phyloP scores from a whole-genome alignment of 805 yeast species.

The Ogataea dorogensis region DNA sequence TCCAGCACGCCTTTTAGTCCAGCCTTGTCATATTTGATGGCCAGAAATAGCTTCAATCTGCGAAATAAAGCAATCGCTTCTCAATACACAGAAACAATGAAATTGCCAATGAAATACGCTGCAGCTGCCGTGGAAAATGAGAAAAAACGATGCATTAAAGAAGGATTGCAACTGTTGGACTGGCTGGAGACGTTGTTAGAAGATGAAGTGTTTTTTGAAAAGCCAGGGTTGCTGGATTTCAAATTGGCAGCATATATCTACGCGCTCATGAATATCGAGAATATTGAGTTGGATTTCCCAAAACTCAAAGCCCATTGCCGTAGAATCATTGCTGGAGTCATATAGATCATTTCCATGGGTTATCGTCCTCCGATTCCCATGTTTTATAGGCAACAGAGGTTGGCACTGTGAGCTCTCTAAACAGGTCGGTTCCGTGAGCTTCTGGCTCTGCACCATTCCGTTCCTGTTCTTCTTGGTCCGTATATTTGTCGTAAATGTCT shows the following conservation, averaged over 20 bases:
- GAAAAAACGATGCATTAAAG: conserved; percentile 13
- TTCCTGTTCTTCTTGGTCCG: conserved; percentile 18
- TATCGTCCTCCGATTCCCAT: conserved; percentile 55
- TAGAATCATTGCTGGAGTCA: conserved; percentile 15
- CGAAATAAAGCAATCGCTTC: conserved; percentile 37
- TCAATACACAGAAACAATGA: conserved; percentile 9
- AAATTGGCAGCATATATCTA: conserved; percentile 26
- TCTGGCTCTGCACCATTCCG: conserved; percentile 6
- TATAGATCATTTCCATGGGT: conserved; percentile 55
- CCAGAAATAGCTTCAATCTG: conserved; percentile 20
- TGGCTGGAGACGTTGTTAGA: conserved; percentile 12
- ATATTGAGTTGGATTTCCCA: conserved; percentile 13
- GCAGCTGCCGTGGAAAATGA: conserved; percentile 14
- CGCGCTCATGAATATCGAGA: conserved; percentile 16
- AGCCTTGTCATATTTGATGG: conserved; percentile 10
- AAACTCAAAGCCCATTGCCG: conserved; percentile 16
- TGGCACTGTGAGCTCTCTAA: conserved; percentile 49
- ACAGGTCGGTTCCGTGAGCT: conserved; percentile 40
- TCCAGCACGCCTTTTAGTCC: conserved; percentile 5
- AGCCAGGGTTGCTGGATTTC: conserved; percentile 24
- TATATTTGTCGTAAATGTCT: conserved; percentile 48
- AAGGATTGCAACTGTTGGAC: conserved; percentile 17
- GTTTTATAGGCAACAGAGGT: conserved; percentile 48
- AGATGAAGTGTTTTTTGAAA: conserved; percentile 10
- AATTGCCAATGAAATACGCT: conserved; percentile 8